Base-by-base conservation (phyloP, 2,329 filamentous ascomycete species). In the Dactylellina cionopaga region DNA sequence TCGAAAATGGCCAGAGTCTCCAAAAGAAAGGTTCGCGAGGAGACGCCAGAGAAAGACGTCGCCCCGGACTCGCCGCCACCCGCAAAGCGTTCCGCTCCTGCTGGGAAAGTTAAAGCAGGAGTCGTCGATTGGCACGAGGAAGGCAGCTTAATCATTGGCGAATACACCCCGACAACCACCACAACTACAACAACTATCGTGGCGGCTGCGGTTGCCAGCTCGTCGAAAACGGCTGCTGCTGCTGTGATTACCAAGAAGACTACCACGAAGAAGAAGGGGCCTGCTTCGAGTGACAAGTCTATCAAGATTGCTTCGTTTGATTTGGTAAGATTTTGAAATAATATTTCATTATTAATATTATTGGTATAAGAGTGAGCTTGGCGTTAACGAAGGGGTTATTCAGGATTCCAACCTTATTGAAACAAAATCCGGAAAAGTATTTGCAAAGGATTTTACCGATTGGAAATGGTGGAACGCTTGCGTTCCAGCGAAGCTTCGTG, bases 381-480 rank as follows among this genome's bases (percentile, higher is more conserved):
- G n/a, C n/a, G n/a, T n/a, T n/a, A n/a, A n/a, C n/a, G n/a, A n/a
- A n/a, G n/a, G n/a, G n/a, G n/a, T n/a, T n/a, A n/a, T n/a, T n/a
- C 19, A 91, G 89, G 95, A 99, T 79, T 95, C 91, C 6, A 99
- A 95, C 0, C 82, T 99, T 29, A 92, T 99, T 74, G 84, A 84
- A 1, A 90, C 92, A 0, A 85, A 87, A 2, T 96, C 92, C 0
- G 92, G 92, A 5, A 95, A 92, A 80, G 90, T 86, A 54, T 94
- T 94, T 77, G 85, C 87, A 1, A 85, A 85, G 55, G 86, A 88
- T 75, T 86, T 88, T 0, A 83, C 84, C 2, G 94, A 98, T 79
- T 99, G 95, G 95, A 92, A 91, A 80, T 99, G 95, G 95, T 98
- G 92, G 92, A 83, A 96, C 79, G 76, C 81, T 10, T 84, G 81